Evolutionary conservation across 116 monocot species (phyloP).

Genomic region (Papilionanthe hybrid): DNA sequence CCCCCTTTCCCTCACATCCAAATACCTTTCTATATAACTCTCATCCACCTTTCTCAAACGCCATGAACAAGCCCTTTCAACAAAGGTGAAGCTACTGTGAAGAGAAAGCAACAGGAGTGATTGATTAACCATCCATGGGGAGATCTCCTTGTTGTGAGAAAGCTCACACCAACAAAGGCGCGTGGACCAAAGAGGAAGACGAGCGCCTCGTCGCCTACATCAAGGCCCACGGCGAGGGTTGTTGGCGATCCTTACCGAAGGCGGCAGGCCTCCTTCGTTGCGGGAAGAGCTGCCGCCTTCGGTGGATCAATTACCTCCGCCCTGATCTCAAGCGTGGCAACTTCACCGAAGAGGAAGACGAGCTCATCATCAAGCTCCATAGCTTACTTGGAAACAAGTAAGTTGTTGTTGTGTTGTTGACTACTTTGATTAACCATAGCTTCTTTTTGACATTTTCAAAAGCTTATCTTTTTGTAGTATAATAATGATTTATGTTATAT

Average conservation of each 20-base stretch:
- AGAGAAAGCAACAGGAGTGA: not conserved
- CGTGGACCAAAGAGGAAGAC: slow-evolving; percentile 64
- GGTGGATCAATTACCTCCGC: slow-evolving; percentile 67
- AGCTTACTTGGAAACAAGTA: slow-evolving; percentile 60
- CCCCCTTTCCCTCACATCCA: not conserved
- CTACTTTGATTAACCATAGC: not conserved
- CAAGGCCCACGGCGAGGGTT: slow-evolving; percentile 47
- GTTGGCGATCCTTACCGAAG: slow-evolving; percentile 57
- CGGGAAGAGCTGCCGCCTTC: slow-evolving; percentile 64
- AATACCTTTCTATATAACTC: not conserved
- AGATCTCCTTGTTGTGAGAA: slow-evolving; percentile 69
- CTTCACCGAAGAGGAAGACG: slow-evolving; percentile 64
- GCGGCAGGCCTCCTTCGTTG: slow-evolving; percentile 54
- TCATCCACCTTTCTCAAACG: not conserved
- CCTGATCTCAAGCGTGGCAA: slow-evolving; percentile 67
- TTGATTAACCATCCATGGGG: slow-evolving; percentile 22
- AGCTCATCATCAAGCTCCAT: slow-evolving; percentile 68
- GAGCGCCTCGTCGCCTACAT: slow-evolving; percentile 48
- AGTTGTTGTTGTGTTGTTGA: not conserved
- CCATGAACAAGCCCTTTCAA: not conserved
- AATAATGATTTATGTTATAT: not conserved
- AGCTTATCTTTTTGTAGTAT: too few relatives aligned
- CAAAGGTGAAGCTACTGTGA: not conserved
- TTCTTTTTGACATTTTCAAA: too few relatives aligned
- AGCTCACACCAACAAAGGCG: slow-evolving; percentile 58